Evolutionary conservation across 2,329 filamentous ascomycete species (phyloP).

Genomic region (Penicillium paneum): DNA sequence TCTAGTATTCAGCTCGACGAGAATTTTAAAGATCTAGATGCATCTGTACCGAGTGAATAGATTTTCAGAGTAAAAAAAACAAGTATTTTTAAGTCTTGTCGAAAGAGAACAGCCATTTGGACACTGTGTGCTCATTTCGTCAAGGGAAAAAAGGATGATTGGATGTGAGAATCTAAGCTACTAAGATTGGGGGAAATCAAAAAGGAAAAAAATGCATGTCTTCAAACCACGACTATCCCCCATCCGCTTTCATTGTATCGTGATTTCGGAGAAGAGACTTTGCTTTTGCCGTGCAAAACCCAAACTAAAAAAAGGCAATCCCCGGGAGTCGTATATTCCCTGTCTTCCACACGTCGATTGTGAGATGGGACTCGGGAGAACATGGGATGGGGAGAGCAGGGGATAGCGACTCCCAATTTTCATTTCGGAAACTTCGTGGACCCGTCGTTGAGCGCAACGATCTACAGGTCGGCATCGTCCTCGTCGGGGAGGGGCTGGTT

Average conservation of each 20-base stretch:
- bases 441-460: slow-evolving; percentile 14
- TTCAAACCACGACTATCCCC: slow-evolving; percentile 29
- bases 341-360: background rate
- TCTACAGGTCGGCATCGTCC: slow-evolving; percentile 67
- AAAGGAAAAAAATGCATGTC: slow-evolving; percentile 33
- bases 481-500: slow-evolving; percentile 87
- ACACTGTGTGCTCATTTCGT: slow-evolving; percentile 25
- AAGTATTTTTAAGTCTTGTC: slow-evolving; percentile 14
- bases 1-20: background rate
- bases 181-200: slow-evolving; percentile 21
- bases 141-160: slow-evolving; percentile 23
- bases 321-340: slow-evolving; percentile 8
- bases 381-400: background rate
- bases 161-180: slow-evolving; percentile 31
- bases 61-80: background rate
- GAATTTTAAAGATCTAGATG: background rate
- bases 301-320: slow-evolving; percentile 14
- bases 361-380: slow-evolving; percentile 5
- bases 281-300: slow-evolving; percentile 21
- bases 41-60: background rate
- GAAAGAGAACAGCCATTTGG: slow-evolving; percentile 23
- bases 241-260: slow-evolving; percentile 38
- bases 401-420: slow-evolving; percentile 10
- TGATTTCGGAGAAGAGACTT: slow-evolving; percentile 30
- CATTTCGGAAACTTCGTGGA: slow-evolving; percentile 13